These are phyloP conservation scores for Peterozyma toletana DNA, from an alignment of 805 yeast species.

Conservation along the genomic window DNA sequence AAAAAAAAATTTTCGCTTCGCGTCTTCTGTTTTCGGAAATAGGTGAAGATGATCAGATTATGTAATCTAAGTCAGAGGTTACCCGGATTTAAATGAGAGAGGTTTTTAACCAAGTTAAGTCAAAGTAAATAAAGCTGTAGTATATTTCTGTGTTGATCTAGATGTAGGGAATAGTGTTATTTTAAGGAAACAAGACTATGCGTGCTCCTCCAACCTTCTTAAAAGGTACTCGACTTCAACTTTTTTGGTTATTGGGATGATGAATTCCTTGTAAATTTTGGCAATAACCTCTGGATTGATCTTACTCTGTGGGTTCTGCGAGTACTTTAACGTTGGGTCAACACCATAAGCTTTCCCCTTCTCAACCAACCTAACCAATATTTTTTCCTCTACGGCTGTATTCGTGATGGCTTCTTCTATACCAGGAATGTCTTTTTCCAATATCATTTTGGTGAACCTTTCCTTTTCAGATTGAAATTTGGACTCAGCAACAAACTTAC, in stretches of 20 bases:
- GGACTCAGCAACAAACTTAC: conserved; percentile 95
- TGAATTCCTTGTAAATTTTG: conserved; percentile 74
- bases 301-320: conserved; percentile 62
- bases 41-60: no score
- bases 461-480: conserved; percentile 70
- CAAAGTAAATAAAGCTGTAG: conserved; percentile 10
- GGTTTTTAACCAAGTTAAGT: neutral
- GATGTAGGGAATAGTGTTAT: neutral
- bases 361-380: conserved; percentile 65
- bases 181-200: neutral
- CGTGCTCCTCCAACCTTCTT: conserved; percentile 62
- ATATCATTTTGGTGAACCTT: conserved; percentile 56
- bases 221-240: conserved; percentile 91
- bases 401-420: conserved; percentile 82
- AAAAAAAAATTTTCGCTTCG: no score
- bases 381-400: conserved; percentile 76
- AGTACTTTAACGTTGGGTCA: conserved; percentile 73
- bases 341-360: conserved; percentile 86
- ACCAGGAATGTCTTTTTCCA: conserved; percentile 57
- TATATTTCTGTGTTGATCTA: neutral
- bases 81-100: no score
- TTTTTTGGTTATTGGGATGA: conserved; percentile 90
- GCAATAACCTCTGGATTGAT: conserved; percentile 81
- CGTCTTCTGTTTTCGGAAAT: no score
- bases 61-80: no score